phyloP scores from a whole-genome alignment of 164 flowering plant genomes.

The Aristolochia californica region DNA sequence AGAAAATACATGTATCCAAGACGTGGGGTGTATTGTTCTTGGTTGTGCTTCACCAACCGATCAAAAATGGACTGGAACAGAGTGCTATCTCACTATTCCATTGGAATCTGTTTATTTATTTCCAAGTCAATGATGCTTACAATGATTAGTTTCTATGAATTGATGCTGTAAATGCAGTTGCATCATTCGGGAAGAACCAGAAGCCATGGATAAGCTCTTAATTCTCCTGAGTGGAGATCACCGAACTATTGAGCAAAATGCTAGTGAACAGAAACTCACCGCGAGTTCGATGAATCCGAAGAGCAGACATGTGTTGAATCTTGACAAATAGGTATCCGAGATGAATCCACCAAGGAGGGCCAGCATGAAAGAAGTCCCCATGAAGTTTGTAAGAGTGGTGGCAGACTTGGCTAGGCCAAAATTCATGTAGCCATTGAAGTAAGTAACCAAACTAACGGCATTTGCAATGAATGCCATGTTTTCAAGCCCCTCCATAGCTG shows the following conservation, averaged over 20 bases:
- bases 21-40: too few relatives aligned
- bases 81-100: neutral
- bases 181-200: too few relatives aligned
- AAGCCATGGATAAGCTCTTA: too few relatives aligned
- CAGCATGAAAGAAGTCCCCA: constrained; percentile 57
- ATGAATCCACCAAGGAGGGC: constrained; percentile 62
- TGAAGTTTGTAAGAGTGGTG: constrained; percentile 54
- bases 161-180: too few relatives aligned
- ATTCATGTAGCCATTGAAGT: constrained; percentile 64
- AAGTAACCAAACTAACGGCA: constrained; percentile 50
- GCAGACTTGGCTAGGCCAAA: constrained; percentile 60
- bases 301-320: constrained; percentile 48
- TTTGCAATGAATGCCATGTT: constrained; percentile 57
- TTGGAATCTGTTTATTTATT: neutral
- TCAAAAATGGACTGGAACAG: too few relatives aligned
- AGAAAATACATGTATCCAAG: too few relatives aligned
- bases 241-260: neutral
- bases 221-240: too few relatives aligned
- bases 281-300: constrained; percentile 46
- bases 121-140: neutral
- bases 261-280: constrained; percentile 20
- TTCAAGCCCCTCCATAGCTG: constrained; percentile 63
- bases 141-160: too few relatives aligned
- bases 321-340: constrained; percentile 56
- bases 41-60: too few relatives aligned